phyloP scores from a whole-genome alignment of 1,139 yeast species.

The Pichia sp. region DNA sequence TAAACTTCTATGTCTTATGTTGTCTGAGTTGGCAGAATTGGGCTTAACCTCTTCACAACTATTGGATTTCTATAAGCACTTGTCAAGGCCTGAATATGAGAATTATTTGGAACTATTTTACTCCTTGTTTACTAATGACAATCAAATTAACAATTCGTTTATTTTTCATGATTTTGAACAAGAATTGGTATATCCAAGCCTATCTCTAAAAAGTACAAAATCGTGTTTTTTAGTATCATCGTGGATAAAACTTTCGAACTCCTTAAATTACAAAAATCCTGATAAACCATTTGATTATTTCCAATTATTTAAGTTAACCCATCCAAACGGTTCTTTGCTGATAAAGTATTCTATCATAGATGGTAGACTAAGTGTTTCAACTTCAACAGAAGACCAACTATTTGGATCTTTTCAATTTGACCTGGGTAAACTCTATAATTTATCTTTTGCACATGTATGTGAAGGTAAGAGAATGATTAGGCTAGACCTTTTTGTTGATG shows the following conservation, averaged over 20 bases:
- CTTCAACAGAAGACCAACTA: constrained; percentile 11
- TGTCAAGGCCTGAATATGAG: not conserved
- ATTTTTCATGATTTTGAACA: constrained; percentile 2
- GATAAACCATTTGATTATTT: not conserved
- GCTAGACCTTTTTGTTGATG: constrained; percentile 32
- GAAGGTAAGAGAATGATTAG: constrained; percentile 19
- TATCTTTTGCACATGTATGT: constrained; percentile 23
- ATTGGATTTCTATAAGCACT: not conserved
- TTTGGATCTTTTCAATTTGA: constrained; percentile 28
- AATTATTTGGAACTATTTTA: not conserved
- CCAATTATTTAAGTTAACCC: not conserved
- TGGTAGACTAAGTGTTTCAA: constrained; percentile 11
- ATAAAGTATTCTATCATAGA: constrained; percentile 15
- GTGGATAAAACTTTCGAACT: constrained; percentile 2
- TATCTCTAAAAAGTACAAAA: not conserved
- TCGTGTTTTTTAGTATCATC: constrained; percentile 3
- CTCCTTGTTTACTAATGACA: not conserved
- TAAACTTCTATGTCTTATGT: not conserved
- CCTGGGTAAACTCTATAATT: constrained; percentile 21
- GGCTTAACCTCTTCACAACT: constrained; percentile 4
- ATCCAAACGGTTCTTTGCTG: not conserved
- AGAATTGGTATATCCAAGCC: not conserved
- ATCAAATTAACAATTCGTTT: not conserved
- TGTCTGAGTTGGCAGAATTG: constrained; percentile 3
- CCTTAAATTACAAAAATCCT: not conserved